Evolutionary conservation across 2,329 filamentous ascomycete species (phyloP).

Genomic region (Fusarium pilosicola): DNA sequence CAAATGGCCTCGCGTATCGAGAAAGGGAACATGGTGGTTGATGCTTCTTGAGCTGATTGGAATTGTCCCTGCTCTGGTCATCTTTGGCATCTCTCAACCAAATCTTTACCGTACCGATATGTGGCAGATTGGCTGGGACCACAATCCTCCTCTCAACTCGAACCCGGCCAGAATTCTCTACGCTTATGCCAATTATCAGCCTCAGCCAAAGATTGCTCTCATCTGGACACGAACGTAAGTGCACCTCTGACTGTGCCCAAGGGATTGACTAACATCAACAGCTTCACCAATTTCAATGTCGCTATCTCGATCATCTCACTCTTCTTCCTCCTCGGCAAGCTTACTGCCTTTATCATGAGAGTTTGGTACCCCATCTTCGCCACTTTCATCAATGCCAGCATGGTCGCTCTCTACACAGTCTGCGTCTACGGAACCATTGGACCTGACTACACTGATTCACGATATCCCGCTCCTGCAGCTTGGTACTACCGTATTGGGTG

Average conservation of each 20-base stretch:
- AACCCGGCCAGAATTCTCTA: conserved; percentile 76
- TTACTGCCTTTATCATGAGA: conserved; percentile 75
- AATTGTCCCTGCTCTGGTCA: conserved; percentile 71
- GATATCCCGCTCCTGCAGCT: conserved; percentile 68
- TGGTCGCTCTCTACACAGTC: conserved; percentile 71
- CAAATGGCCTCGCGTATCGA: conserved; percentile 62
- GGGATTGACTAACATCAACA: conserved; percentile 49
- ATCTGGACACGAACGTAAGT: conserved; percentile 80
- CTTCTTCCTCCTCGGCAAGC: conserved; percentile 79
- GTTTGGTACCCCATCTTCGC: conserved; percentile 75
- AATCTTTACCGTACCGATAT: conserved; percentile 76
- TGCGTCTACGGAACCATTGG: conserved; percentile 77
- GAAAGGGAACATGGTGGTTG: conserved; percentile 68
- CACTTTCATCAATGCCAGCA: conserved; percentile 64
- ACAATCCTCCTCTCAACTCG: conserved; percentile 73
- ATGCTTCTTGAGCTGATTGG: conserved; percentile 73
- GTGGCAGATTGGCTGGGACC: conserved; percentile 76
- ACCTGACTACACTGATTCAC: conserved; percentile 75
- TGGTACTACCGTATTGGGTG: conserved; percentile 83
- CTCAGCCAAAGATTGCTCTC: conserved; percentile 70
- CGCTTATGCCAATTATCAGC: conserved; percentile 76
- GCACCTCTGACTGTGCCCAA: neutral
- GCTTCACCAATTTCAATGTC: conserved; percentile 79
- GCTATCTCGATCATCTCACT: conserved; percentile 79
- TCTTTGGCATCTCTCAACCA: conserved; percentile 79